phyloP scores from a whole-genome alignment of 768 basidiomycete genomes.

The Leccinum subgranulosum region DNA sequence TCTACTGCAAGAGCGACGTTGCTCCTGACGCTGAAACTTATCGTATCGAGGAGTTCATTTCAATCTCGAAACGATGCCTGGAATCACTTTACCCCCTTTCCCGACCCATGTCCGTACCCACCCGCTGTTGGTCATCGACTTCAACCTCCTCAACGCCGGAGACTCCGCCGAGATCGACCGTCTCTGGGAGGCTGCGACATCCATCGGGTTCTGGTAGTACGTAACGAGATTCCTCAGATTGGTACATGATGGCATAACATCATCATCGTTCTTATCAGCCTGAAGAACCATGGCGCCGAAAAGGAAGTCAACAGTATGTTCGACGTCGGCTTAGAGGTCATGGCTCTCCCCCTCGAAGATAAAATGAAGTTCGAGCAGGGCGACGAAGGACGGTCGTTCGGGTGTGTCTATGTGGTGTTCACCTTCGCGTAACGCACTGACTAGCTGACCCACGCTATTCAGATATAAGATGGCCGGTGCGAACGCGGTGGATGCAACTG shows the following conservation, averaged over 20 bases:
- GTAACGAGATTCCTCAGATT: conserved; percentile 17
- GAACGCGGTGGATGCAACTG: conserved; percentile 20
- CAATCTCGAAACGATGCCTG: conserved; percentile 28
- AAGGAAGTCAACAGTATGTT: conserved; percentile 38
- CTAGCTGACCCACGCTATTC: not conserved
- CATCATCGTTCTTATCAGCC: conserved; percentile 18
- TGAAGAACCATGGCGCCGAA: conserved; percentile 44
- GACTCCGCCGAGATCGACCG: conserved; percentile 38
- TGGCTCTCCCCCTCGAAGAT: conserved; percentile 40
- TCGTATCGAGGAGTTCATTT: not conserved
- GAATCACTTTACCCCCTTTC: conserved; percentile 37
- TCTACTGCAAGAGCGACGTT: not conserved
- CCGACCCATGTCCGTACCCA: conserved; percentile 43
- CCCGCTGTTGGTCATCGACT: conserved; percentile 47
- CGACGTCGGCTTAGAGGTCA: conserved; percentile 39
- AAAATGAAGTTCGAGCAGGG: conserved; percentile 44
- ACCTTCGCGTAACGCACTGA: not conserved
- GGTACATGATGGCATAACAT: not conserved
- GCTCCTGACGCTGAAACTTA: not conserved
- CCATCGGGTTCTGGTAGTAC: conserved; percentile 55
- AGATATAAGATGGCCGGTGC: conserved; percentile 44
- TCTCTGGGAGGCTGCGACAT: conserved; percentile 47
- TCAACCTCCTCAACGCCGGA: conserved; percentile 32
- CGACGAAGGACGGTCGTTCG: conserved; percentile 38
- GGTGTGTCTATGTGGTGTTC: conserved; percentile 17